Conservation (phyloP, 2,329 filamentous ascomycete species). For the Ophiostoma sp. region DNA sequence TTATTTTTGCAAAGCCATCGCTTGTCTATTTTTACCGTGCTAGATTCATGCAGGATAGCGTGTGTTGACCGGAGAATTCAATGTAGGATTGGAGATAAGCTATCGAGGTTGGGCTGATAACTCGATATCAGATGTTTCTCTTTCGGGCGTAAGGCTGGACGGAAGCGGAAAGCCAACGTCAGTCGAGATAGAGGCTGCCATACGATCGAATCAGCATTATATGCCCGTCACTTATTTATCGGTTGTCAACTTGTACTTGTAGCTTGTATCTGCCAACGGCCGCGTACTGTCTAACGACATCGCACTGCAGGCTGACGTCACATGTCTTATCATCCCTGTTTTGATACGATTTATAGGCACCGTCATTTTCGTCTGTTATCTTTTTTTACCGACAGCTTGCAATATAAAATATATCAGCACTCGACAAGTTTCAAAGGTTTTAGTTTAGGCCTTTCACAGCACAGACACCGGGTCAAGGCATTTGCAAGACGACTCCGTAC, state of each 20-base stretch:
- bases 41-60: background rate
- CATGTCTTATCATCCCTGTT: background rate
- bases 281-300: background rate
- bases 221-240: background rate
- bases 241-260: background rate
- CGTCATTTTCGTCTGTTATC: too few relatives aligned
- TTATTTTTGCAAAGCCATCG: background rate
- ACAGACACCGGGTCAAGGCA: too few relatives aligned
- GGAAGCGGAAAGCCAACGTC: conserved; percentile 5
- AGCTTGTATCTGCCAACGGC: background rate
- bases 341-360: background rate
- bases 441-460: too few relatives aligned
- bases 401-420: too few relatives aligned
- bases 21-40: background rate
- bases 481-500: too few relatives aligned
- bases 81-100: conserved; percentile 10
- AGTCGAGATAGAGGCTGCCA: conserved; percentile 40
- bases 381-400: too few relatives aligned
- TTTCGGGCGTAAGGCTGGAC: conserved; percentile 6
- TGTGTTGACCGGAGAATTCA: background rate
- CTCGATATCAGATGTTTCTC: background rate
- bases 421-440: too few relatives aligned
- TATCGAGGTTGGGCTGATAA: background rate
- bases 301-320: background rate
- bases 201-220: conserved; percentile 17